Evolutionary conservation across 2,329 filamentous ascomycete genomes (phyloP), one percentile per base, ranked within the genome.

Genomic region (Diaporthe citriasiana): DNA sequence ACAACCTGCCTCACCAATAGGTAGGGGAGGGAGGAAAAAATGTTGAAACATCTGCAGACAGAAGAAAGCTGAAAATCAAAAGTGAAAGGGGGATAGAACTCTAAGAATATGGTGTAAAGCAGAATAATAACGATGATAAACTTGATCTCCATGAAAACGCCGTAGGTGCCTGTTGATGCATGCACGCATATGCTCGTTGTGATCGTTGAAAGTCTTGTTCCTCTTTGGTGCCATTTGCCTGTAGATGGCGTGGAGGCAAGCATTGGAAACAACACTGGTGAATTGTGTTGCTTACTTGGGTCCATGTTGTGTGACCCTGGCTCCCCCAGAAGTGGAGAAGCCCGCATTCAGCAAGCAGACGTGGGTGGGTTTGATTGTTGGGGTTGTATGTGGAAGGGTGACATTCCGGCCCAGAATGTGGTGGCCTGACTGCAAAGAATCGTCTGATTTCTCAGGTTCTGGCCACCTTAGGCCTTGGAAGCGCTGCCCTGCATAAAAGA

Each of bases 401-500:
- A 75, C 73, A 75, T 73, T 72, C 71, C 73, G 57, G 51, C 51
- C 55, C 47, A 56, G 35, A 57, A 71, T 15, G 50, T 45, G 72
- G 65, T 75, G 73, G 73, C 73, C 70, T 74, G 73, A 74, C 59
- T 47, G 60, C 56, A 33, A 35, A 45, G 53, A 74, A 66, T 73
- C 73, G 56, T 60, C 51, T 33, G 56, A 65, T 70, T 22, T 45
- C 70, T 45, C 42, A 19, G 40, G 45, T 7, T 25, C 33, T 17
- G 10, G 9, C 42, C 60, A 22, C n/a, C 38, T 66, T 50, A 72
- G 27, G 57, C 68, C 42, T 65, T 70, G 17, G 70, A 38, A 38
- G 42, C 80, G 72, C 81, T 82, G 47, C 85, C 86, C 50, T 85
- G 84, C 79, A 90, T 87, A 75, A 85, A 81, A 69, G 82, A 83